Evolutionary conservation across 257 asterid genomes (phyloP), one percentile per base, ranked within the genome.

Genomic region (Nicotiana knightiana): DNA sequence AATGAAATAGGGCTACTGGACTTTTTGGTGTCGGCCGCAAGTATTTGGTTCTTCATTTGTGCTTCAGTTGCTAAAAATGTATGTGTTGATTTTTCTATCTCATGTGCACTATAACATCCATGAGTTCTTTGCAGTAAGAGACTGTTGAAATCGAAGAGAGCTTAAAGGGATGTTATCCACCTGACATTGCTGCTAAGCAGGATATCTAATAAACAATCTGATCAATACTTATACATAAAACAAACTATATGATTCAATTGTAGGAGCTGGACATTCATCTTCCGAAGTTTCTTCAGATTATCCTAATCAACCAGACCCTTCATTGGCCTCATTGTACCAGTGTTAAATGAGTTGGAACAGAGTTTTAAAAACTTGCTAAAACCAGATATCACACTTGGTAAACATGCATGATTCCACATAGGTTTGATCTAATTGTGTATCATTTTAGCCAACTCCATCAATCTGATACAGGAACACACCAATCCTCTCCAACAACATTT

Each of bases 31-130:
- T 48, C 62, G 8, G 62, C 62, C 13, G 15, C 62, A 48, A 24
- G 79, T 73, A 48, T 48, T 73, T 70, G 37, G 78, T 70, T 24
- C 39, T 73, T 73, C 79, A 73, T 73, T 24, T 75, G 63, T 26
- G 46, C 46, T 73, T 73, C 43, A 48, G 37, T 13, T 9, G 37
- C 39, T 73, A 73, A 73, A 73, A 7, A 3, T 24, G 8, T 48
- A 26, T 70, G 2, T 8, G 6, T 48, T 48, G 61, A 73, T 73
- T 24, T 73, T 73, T 39, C 62, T 30, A 48, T 26, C 62, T 73
- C 62, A 71, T 21, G 43, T 48, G 79, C 6, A 43, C 79, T 26
- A 48, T 73, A 73, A 73, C 61, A 73, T 73, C 24, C 24, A 48
- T 24, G 51, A n/a, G 62, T 73, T 73, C 79, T 73, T 70, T 26